A percentile compares a stretch with the other conserved stretches of the same genome.
These are phyloP conservation scores for Acarospora socialis DNA, from an alignment of 2,329 filamentous ascomycete species.

Conservation along the genomic window DNA sequence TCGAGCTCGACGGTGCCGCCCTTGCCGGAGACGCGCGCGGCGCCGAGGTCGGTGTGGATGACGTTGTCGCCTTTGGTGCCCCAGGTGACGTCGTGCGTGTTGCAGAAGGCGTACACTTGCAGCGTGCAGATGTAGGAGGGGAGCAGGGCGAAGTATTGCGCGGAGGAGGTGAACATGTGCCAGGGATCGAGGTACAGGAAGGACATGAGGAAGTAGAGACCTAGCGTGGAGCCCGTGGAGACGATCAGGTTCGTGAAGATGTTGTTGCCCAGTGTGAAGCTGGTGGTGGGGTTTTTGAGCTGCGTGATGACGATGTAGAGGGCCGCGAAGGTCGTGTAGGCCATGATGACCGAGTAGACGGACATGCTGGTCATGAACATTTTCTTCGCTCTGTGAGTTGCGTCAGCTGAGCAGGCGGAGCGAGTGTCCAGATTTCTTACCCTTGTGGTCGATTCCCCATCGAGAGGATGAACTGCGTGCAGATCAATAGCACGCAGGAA, in stretches of 20 bases:
- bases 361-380: constrained; percentile 82
- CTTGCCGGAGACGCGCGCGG: constrained; percentile 61
- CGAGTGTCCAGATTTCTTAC: constrained; percentile 20
- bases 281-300: constrained; percentile 39
- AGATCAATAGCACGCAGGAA: constrained; percentile 71
- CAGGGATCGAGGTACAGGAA: constrained; percentile 95
- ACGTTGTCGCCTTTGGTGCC: constrained; percentile 98
- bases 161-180: constrained; percentile 93
- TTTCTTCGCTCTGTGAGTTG: constrained; percentile 50
- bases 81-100: constrained; percentile 98
- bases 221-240: constrained; percentile 73
- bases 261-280: constrained; percentile 59
- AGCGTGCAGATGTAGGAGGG: constrained; percentile 93
- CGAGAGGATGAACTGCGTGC: constrained; percentile 88
- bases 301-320: constrained; percentile 84
- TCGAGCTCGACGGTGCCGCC: constrained; percentile 76
- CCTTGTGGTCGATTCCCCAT: constrained; percentile 95
- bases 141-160: constrained; percentile 84
- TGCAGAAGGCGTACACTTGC: constrained; percentile 97
- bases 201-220: constrained; percentile 91
- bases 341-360: constrained; percentile 87
- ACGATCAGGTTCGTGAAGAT: constrained; percentile 92
- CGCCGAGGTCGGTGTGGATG: constrained; percentile 79
- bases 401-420: not conserved
- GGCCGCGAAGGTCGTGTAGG: constrained; percentile 79